These are phyloP conservation scores for Vitis cinerea DNA, from an alignment of 164 flowering plant species.

Conservation along the genomic window DNA sequence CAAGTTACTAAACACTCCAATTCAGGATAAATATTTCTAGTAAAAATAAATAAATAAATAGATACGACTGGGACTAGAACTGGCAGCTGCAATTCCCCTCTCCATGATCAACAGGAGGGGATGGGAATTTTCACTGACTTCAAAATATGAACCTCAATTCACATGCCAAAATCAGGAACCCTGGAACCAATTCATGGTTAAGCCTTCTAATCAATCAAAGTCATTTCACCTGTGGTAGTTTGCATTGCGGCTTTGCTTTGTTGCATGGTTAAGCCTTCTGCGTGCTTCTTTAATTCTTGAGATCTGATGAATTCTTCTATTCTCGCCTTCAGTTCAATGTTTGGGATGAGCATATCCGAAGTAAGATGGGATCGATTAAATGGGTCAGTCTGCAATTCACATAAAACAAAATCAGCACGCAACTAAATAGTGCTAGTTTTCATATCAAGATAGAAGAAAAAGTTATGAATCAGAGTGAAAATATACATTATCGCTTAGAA, in stretches of 20 bases:
- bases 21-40: no score
- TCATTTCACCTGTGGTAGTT: slow-evolving; percentile 34
- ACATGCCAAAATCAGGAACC: no score
- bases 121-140: no score
- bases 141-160: no score
- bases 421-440: no score
- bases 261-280: slow-evolving; percentile 29
- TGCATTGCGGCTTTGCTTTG: slow-evolving; percentile 44
- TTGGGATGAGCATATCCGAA: slow-evolving; percentile 86
- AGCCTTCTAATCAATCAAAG: slow-evolving; percentile 36
- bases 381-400: slow-evolving; percentile 75
- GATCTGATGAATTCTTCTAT: slow-evolving; percentile 78
- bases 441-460: no score
- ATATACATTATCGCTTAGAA: slow-evolving; percentile 83
- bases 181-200: no score
- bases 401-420: not conserved
- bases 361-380: slow-evolving; percentile 96
- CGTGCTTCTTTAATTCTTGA: slow-evolving; percentile 43
- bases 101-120: no score
- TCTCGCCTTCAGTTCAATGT: slow-evolving; percentile 66
- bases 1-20: no score
- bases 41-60: no score
- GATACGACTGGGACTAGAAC: no score
- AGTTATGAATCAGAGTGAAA: not conserved
- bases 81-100: no score